Evolutionary conservation across 352 stramenopile species (phyloP), one percentile per base, ranked within the genome.

Genomic region (Saprolegnia parasitica): DNA sequence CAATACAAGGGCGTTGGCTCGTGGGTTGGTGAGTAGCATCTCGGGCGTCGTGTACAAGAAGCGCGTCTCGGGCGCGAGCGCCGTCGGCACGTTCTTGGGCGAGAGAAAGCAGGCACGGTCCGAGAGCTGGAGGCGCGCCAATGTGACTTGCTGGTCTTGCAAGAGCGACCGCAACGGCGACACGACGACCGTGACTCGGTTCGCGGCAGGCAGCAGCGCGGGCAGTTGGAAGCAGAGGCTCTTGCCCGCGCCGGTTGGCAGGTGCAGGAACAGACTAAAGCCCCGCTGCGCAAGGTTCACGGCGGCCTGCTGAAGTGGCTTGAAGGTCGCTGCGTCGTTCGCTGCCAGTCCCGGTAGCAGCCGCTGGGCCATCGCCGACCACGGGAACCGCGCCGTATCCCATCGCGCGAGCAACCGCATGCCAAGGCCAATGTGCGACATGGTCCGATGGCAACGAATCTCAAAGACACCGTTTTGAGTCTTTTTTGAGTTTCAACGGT

Each of bases 41-140:
- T 94, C 86, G 4, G 86, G 86, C 18, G 86, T 94, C 71, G 84
- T 89, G 74, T 94, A 94, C 42, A 94, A 73, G 16, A 94, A 74
- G 23, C 71, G 74, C 62, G 79, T 74, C n/a, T 75, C 71, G 45
- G n/a, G 21, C 32, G 90, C 68, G 40, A 81, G 72, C 4, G n/a
- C 58, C 10, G 88, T 71, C 20, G 80, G 65, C 1, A 63, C 40
- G 26, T 68, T 76, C 61, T 58, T 72, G 1, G 74, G 71, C 0
- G 77, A 77, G 10, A 72, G 72, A 0, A 81, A 83, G 6, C 90
- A 65, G 46, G 88, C 79, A 45, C 80, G 65, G 0, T 78, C 81
- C 8, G 77, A 64, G 18, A 94, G 37, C 39, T 84, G 83, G 55
- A 85, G 86, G 49, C 83, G 78, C 62, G 55, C 76, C 20, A 94